phyloP scores from a whole-genome alignment of 768 basidiomycete species.

The Cystofilobasidium bisporidii region DNA sequence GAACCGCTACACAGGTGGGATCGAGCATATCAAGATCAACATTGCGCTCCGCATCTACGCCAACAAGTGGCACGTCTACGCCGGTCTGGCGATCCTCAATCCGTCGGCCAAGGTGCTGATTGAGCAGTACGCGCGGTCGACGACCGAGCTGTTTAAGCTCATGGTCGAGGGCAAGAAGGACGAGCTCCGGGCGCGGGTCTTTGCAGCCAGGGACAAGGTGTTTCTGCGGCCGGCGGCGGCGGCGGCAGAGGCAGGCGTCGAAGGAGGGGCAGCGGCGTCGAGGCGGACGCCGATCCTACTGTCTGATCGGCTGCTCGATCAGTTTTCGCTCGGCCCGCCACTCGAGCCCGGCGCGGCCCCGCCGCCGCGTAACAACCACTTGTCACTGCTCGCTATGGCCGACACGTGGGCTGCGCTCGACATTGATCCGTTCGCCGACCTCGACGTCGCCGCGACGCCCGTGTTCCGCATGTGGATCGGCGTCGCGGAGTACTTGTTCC shows the following conservation, averaged over 20 bases:
- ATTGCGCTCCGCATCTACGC: constrained; percentile 91
- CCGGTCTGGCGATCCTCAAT: constrained; percentile 94
- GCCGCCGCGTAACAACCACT: constrained; percentile 69
- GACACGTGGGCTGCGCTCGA: constrained; percentile 87
- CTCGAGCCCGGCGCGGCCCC: constrained; percentile 21
- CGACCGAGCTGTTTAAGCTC: constrained; percentile 85
- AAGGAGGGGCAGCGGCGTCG: too few species aligned
- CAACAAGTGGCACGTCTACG: constrained; percentile 98
- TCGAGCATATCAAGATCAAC: constrained; percentile 97
- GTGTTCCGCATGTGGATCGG: constrained; percentile 95
- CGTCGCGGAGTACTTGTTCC: constrained; percentile 90
- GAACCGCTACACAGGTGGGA: constrained; percentile 87
- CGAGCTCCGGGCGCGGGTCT: constrained; percentile 60
- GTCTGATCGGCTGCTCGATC: constrained; percentile 72
- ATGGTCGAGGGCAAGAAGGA: constrained; percentile 59
- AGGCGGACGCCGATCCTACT: constrained; percentile 59
- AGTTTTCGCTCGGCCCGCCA: constrained; percentile 65
- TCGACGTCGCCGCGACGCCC: constrained; percentile 87
- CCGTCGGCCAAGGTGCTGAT: constrained; percentile 81
- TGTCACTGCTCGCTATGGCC: constrained; percentile 92
- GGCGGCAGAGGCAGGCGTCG: too few species aligned
- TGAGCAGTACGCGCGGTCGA: constrained; percentile 75
- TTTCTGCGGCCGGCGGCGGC: constrained; percentile 46
- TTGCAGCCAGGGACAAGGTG: constrained; percentile 62
- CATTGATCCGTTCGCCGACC: constrained; percentile 82